Conservation (phyloP, 1,284 basidiomycete genomes). For the Cutaneotrichosporon sp. region DNA sequence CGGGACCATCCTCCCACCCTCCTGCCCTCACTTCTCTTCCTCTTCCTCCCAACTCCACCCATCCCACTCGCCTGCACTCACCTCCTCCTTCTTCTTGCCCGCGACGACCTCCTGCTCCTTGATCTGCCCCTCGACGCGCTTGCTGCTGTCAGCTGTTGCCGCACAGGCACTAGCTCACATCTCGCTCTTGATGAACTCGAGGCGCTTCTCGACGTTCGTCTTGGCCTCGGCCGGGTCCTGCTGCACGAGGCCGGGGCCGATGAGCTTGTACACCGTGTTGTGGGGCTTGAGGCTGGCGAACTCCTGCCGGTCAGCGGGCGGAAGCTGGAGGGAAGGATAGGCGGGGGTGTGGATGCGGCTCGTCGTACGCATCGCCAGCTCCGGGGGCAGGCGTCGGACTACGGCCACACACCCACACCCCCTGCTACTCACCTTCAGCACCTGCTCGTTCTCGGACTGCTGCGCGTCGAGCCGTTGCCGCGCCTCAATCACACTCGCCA, state of each 20-base stretch:
- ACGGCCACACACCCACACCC: background rate
- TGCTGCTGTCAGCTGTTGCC: constrained; percentile 58
- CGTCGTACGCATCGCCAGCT: too few species aligned
- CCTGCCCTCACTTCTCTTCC: too few species aligned
- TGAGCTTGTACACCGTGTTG: constrained; percentile 87
- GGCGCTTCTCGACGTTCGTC: constrained; percentile 82
- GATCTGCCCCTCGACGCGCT: constrained; percentile 75
- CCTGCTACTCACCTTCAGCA: constrained; percentile 69
- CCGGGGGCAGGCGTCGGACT: too few species aligned
- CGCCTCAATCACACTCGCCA: constrained; percentile 70
- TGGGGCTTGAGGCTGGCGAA: constrained; percentile 72
- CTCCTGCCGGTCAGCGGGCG: constrained; percentile 62
- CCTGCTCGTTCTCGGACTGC: constrained; percentile 85
- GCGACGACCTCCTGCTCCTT: constrained; percentile 71
- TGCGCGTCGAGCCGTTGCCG: constrained; percentile 84
- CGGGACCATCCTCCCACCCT: background rate
- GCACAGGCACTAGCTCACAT: constrained; percentile 75
- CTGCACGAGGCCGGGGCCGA: constrained; percentile 86
- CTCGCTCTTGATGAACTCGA: constrained; percentile 87
- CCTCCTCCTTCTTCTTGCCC: constrained; percentile 78
- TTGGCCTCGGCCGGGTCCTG: constrained; percentile 90
- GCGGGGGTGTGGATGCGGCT: too few species aligned
- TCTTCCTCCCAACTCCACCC: too few species aligned
- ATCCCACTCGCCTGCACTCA: constrained; percentile 45
- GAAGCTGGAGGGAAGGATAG: too few species aligned